Percentiles rank a stretch among this genome's conserved stretches.
phyloP scores from a whole-genome alignment of 352 stramenopile species.

The Globisporangium yorkense region DNA sequence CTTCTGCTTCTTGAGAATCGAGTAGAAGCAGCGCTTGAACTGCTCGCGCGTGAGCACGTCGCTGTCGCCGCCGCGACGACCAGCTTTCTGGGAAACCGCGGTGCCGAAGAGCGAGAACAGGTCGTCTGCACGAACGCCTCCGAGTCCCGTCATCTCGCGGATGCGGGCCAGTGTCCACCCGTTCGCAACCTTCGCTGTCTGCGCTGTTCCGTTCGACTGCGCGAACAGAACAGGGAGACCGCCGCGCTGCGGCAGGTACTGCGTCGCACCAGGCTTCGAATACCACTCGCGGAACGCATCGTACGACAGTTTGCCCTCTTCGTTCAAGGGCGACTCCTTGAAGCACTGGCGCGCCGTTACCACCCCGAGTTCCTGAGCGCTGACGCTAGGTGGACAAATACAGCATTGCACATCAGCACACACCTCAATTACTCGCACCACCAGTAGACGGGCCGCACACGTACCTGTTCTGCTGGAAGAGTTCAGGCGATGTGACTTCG shows the following conservation, averaged over 20 bases:
- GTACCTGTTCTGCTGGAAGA: constrained; percentile 69
- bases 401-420: not conserved
- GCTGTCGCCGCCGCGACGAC: not conserved
- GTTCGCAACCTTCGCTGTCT: constrained; percentile 1
- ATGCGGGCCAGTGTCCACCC: constrained; percentile 21
- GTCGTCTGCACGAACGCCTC: constrained; percentile 41
- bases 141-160: constrained; percentile 49
- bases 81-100: constrained; percentile 10
- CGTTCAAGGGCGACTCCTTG: constrained; percentile 51
- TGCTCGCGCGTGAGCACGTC: constrained; percentile 44
- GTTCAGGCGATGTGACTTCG: constrained; percentile 49
- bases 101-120: constrained; percentile 55
- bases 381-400: constrained; percentile 27
- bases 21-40: constrained; percentile 67
- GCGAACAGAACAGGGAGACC: constrained; percentile 2
- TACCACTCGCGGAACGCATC: constrained; percentile 77
- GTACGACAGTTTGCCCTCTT: constrained; percentile 67
- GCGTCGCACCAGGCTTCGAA: constrained; percentile 48
- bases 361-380: constrained; percentile 52
- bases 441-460: constrained; percentile 1
- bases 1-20: constrained; percentile 54
- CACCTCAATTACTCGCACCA: not conserved
- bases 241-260: constrained; percentile 18
- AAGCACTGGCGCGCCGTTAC: constrained; percentile 79
- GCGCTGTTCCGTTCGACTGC: constrained; percentile 2